Evolutionary conservation across 2,329 filamentous ascomycete genomes (phyloP).

Genomic region (Colletotrichum cuscutae): DNA sequence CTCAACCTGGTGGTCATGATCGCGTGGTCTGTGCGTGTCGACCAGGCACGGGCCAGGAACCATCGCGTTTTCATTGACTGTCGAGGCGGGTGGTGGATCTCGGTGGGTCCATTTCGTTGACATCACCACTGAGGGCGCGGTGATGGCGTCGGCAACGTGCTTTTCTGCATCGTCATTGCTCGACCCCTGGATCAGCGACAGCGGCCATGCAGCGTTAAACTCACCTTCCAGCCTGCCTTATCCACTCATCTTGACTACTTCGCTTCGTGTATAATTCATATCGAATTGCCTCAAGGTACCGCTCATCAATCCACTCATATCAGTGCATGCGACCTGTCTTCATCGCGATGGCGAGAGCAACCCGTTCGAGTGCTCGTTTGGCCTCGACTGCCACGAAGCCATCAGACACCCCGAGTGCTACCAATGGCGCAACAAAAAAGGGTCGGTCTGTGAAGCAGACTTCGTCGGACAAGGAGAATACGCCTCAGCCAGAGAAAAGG

Average conservation of each 20-base stretch:
- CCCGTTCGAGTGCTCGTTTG: slow-evolving; percentile 32
- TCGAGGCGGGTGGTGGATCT: neutral
- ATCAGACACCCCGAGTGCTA: neutral
- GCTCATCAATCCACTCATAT: no score
- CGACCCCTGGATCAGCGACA: neutral
- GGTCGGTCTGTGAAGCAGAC: neutral
- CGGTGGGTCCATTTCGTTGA: slow-evolving; percentile 24
- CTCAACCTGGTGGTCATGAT: neutral
- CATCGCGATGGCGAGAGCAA: slow-evolving; percentile 29
- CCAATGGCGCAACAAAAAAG: neutral
- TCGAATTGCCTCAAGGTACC: neutral
- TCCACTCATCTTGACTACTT: neutral
- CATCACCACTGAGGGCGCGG: slow-evolving; percentile 31
- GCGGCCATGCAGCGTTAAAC: neutral
- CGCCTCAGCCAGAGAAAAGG: slow-evolving; percentile 14
- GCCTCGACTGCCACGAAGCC: slow-evolving; percentile 9
- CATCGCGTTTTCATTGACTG: neutral
- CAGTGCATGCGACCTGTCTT: neutral
- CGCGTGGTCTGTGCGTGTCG: neutral
- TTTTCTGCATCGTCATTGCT: slow-evolving; percentile 6
- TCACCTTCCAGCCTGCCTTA: neutral
- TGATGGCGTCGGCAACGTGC: slow-evolving; percentile 2
- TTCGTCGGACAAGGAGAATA: neutral
- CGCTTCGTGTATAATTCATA: neutral
- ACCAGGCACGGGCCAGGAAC: neutral